Evolutionary conservation across 495 filamentous ascomycete species (phyloP).

Genomic region (Choiromyces venosus): DNA sequence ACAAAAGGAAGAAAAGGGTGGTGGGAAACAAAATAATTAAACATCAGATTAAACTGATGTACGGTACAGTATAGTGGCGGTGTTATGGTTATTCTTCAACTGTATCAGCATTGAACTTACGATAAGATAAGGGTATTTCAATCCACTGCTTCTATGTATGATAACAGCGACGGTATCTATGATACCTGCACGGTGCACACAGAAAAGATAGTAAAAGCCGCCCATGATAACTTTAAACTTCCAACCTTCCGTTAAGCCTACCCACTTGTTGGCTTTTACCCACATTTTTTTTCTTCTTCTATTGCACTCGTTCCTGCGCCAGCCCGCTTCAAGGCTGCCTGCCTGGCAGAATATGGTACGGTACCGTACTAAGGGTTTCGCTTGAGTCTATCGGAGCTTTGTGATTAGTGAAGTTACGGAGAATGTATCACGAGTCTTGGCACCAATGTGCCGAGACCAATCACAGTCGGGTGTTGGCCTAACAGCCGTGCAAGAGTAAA

Average conservation of each 20-base stretch:
- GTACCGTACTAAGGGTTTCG: background rate
- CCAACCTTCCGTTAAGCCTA: background rate
- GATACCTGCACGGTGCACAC: no score
- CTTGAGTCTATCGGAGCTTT: background rate
- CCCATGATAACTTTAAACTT: background rate
- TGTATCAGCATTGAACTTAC: background rate
- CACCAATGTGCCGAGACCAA: no score
- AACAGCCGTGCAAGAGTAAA: background rate
- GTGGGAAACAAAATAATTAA: background rate
- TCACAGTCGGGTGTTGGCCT: background rate
- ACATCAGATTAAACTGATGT: background rate
- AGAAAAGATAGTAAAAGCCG: background rate
- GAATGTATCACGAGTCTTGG: background rate
- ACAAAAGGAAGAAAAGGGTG: background rate
- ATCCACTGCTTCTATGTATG: background rate
- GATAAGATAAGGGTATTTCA: background rate
- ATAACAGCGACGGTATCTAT: background rate
- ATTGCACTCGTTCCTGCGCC: background rate
- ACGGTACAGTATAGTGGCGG: background rate
- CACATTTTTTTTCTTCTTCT: background rate
- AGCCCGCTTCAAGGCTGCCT: background rate
- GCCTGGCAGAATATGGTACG: background rate
- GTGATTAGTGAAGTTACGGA: background rate
- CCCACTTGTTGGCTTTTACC: background rate
- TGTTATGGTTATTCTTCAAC: background rate